Evolutionary conservation across 2,329 filamentous ascomycete genomes (phyloP).

Genomic region (Hypoxylon sp.): DNA sequence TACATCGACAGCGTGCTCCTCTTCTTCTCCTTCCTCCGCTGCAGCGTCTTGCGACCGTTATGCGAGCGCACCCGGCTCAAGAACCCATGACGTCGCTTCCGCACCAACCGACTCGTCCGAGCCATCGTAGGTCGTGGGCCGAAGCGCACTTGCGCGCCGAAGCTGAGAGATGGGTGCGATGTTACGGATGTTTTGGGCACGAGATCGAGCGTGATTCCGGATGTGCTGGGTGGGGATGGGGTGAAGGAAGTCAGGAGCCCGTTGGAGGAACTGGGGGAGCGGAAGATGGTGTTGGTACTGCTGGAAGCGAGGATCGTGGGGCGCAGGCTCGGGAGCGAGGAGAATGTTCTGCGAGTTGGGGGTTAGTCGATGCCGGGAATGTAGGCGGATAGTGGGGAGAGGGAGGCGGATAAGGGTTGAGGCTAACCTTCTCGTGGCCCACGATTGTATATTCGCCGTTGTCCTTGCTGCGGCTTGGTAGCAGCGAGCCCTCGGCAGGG

Average conservation of each 20-base stretch:
- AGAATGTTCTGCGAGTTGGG: slow-evolving; percentile 59
- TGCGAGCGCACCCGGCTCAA: slow-evolving; percentile 65
- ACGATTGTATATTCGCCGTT: slow-evolving; percentile 17
- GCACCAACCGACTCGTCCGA: slow-evolving; percentile 66
- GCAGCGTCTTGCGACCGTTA: slow-evolving; percentile 67
- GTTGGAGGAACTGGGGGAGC: slow-evolving; percentile 46
- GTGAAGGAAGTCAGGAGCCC: slow-evolving; percentile 46
- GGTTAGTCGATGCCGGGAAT: slow-evolving; percentile 4
- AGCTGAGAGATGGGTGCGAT: slow-evolving; percentile 65
- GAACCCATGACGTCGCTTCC: slow-evolving; percentile 73
- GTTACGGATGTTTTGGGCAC: slow-evolving; percentile 64
- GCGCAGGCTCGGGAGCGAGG: slow-evolving; percentile 66
- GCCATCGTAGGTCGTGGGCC: slow-evolving; percentile 72
- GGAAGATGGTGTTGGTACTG: slow-evolving; percentile 51
- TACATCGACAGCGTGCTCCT: slow-evolving; percentile 61
- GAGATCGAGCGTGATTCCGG: slow-evolving; percentile 58
- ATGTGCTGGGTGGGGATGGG: slow-evolving; percentile 21
- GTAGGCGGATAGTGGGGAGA: neutral
- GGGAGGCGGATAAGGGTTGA: neutral
- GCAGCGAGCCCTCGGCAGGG: slow-evolving; percentile 37
- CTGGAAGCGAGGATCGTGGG: slow-evolving; percentile 58
- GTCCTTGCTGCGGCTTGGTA: slow-evolving; percentile 10
- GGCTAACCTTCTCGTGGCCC: slow-evolving; percentile 36
- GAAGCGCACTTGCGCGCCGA: slow-evolving; percentile 67
- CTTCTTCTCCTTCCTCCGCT: slow-evolving; percentile 68